Evolutionary conservation across 805 yeast genomes (phyloP), one percentile per base, ranked within the genome.

Genomic region (Wickerhamomyces canadensis): DNA sequence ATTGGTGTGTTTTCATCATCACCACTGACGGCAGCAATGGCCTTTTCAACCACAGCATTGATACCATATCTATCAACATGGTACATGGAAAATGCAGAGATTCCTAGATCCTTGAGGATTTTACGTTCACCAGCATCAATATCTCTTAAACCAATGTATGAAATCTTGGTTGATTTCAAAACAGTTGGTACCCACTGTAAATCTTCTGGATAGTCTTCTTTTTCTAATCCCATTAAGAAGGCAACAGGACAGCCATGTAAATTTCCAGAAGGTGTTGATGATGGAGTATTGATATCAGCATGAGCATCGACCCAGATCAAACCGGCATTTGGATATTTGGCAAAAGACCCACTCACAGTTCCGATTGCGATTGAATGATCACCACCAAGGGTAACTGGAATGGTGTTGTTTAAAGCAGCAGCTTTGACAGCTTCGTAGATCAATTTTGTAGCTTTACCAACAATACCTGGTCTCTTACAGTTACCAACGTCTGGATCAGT

Each of bases 291-390:
- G 58, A 93, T 82, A 60, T 91, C 98, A 15, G 98, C 96, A 60
- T 91, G 98, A 0, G 98, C 98, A 63, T 91, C 98, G 51, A 91
- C 82, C 98, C 98, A 91, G 44, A 91, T 58, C 27, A 91, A 69
- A 53, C 95, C 88, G 19, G 95, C 87, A 49, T 89, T 87, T 15
- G 96, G 96, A 58, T 82, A 69, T 46, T 76, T 73, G 14, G 75
- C 76, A 44, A 87, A 70, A 23, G 89, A 84, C 3, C 94, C 98
- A 22, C 86, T 71, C 25, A 91, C 82, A 9, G 97, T 88, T 34
- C 95, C 95, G 52, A 91, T 87, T 35, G 95, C 98, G 47, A 91
- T 83, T 8, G 96, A 87, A 60, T 91, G 98, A 62, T 91, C 98
- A 37, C 98, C 98, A 35, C 98, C 98, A 36, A 91, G 60, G 2